Base-by-base conservation (phyloP, 2,329 filamentous ascomycete species). In the Shiraia sp. region DNA sequence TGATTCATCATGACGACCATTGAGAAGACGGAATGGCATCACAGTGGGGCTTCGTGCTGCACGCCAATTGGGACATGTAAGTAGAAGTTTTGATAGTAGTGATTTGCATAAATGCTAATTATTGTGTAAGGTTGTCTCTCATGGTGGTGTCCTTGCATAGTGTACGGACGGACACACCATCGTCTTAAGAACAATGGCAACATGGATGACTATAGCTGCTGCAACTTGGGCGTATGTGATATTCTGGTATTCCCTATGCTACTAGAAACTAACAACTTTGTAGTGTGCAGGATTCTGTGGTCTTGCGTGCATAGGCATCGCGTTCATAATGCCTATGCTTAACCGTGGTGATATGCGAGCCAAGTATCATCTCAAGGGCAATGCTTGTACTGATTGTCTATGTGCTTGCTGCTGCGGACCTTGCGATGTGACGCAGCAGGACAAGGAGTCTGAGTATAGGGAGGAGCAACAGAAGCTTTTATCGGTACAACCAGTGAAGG, bases 371-470 rank as follows among this genome's bases (percentile, higher is more conserved):
- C 48, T 68, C 30, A 49, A 55, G 4, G 63, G 63, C 27, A 63
- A 63, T 29, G 59, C 43, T 8, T 66, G 63, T 50, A 60, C 49
- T 10, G 65, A 67, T 41, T 67, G 63, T 41, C 43, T 66, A 17
- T 66, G 62, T 34, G 61, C 65, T 4, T 66, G 60, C 53, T 67
- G 59, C 51, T 68, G 65, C 44, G 25, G 10, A n/a, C 59, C 60
- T 10, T 68, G 65, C 45, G 63, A 66, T 52, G 35, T 66, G 13
- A 52, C 53, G 12, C 65, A 68, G 47, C 63, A 66, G 36, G 63
- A 65, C 6, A 68, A 68, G 49, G 65, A 68, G 38, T 42, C 49
- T 8, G 29, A 49, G 35, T 57, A 45, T 27, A 52, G 58, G 2
- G 63, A 66, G 47, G 36, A 43, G 22, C 33, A 56, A 42, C 42